Conservation (phyloP, 192 early-diverging fungal species). For the Piromyces finnis region DNA sequence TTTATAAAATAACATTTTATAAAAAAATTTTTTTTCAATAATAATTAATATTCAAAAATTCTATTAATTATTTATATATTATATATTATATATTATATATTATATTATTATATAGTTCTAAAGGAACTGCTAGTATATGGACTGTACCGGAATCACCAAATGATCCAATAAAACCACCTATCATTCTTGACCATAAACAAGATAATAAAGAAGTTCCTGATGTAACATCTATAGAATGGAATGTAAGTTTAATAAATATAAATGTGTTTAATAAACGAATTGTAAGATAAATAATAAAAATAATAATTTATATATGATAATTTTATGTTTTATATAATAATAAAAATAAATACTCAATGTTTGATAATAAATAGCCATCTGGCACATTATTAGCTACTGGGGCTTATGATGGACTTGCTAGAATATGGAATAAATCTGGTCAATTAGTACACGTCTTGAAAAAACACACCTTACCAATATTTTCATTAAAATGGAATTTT, state of each 20-base stretch:
- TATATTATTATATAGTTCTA: conserved; percentile 22
- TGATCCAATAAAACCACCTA: conserved; percentile 20
- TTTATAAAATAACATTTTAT: no score
- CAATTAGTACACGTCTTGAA: conserved; percentile 36
- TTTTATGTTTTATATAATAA: no score
- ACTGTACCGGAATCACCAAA: conserved; percentile 33
- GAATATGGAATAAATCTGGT: conserved; percentile 59
- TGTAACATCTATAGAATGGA: conserved; percentile 73
- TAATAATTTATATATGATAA: no score
- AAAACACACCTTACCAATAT: conserved; percentile 63
- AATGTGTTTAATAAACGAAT: not conserved
- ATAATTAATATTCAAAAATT: not conserved
- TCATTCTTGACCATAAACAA: conserved; percentile 33
- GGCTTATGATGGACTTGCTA: conserved; percentile 63
- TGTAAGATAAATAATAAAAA: no score
- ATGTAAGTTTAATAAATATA: conserved; percentile 23
- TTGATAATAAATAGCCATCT: conserved; percentile 24
- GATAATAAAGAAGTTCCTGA: conserved; percentile 32
- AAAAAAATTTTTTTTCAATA: no score
- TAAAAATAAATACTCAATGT: no score
- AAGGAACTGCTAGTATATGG: conserved; percentile 76
- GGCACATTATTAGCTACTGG: conserved; percentile 71
- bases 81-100: conserved; percentile 1
- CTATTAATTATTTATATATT: conserved; percentile 4
- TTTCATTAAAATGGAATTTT: conserved; percentile 73